Evolutionary conservation across 2,329 filamentous ascomycete genomes (phyloP).

Genomic region (Drechslerella coelobrocha): DNA sequence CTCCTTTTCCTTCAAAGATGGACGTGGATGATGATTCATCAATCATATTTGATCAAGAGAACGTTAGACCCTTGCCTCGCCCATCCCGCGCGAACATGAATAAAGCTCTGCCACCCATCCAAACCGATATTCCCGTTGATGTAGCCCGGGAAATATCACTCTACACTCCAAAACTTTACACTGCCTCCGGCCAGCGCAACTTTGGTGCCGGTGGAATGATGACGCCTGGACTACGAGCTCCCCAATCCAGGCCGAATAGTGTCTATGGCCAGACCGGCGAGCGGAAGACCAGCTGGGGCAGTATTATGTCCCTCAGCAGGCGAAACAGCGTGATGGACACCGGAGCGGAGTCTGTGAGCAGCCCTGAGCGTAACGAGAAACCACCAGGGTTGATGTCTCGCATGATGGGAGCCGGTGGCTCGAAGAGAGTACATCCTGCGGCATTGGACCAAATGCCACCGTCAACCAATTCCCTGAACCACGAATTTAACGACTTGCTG

Average conservation of each 20-base stretch:
- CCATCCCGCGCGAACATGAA: slow-evolving; percentile 16
- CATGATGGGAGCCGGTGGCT: slow-evolving; percentile 14
- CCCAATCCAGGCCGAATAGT: slow-evolving; percentile 22
- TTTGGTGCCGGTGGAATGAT: too few relatives aligned
- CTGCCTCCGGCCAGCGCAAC: slow-evolving; percentile 39
- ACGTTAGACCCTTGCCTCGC: slow-evolving; percentile 11
- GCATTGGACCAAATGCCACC: slow-evolving; percentile 12
- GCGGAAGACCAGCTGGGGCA: slow-evolving; percentile 42
- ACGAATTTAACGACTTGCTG: slow-evolving; percentile 36
- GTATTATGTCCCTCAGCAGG: slow-evolving; percentile 28
- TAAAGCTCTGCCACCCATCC: slow-evolving; percentile 40
- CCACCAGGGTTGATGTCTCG: slow-evolving; percentile 18
- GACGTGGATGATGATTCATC: not conserved
- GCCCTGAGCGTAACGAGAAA: not conserved
- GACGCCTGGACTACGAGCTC: slow-evolving; percentile 22
- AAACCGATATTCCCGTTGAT: slow-evolving; percentile 31
- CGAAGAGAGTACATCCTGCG: slow-evolving; percentile 41
- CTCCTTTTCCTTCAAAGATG: too few relatives aligned
- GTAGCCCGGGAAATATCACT: slow-evolving; percentile 33
- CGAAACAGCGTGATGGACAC: slow-evolving; percentile 32
- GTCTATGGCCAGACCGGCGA: slow-evolving; percentile 34
- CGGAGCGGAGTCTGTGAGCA: not conserved
- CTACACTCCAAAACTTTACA: slow-evolving; percentile 36
- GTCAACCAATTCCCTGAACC: slow-evolving; percentile 20
- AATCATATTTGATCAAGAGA: slow-evolving; percentile 20